Evolutionary conservation across 2,329 filamentous ascomycete species (phyloP), one percentile per base, ranked within the genome.

Genomic region (Myriosclerotinia curreyana): DNA sequence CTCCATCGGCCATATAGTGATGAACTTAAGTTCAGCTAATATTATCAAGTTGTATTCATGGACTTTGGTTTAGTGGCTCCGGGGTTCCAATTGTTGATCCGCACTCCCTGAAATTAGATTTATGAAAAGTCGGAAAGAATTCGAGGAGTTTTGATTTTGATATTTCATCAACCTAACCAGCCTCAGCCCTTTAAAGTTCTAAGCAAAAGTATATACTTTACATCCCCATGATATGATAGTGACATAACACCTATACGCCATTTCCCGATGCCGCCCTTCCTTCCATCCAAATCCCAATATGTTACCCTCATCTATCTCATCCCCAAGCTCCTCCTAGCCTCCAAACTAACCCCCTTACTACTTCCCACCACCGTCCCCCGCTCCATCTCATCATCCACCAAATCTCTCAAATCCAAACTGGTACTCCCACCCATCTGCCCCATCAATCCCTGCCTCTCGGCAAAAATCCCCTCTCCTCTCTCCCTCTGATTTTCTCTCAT

Each of bases 351-450:
- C 7, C 54, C 40, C 20, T 46, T 46, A 34, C 54, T 20, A 58
- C 28, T 9, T 4, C 54, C 54, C 5, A 14, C 28, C 20, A 78
- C 25, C 7, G 1, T 14, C 12, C 20, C 54, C 66, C 82, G 52
- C 83, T 58, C 54, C 12, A 34, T 40, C 42, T 48, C 54, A 58
- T 36, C 54, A 48, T 58, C 54, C 12, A 40, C 36, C 52, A 56
- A 22, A 22, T 46, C 40, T n/a, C 54, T 46, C 54, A 58, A 25
- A 48, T 58, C 54, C 42, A 58, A 48, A 17, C 42, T 34, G 12
- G 42, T 36, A 58, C 42, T 48, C 3, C 42, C 42, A 20, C 42
- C 28, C 54, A 55, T 55, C 52, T 42, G 36, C 14, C 52, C 59
- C 49, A 62, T 56, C 42, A 56, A 34, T 3, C 51, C 51, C 28